Percentiles rank a stretch among this genome's conserved stretches.
Evolutionary conservation across 495 filamentous ascomycete species (phyloP).

Genomic region (Lophiotrema nucula): DNA sequence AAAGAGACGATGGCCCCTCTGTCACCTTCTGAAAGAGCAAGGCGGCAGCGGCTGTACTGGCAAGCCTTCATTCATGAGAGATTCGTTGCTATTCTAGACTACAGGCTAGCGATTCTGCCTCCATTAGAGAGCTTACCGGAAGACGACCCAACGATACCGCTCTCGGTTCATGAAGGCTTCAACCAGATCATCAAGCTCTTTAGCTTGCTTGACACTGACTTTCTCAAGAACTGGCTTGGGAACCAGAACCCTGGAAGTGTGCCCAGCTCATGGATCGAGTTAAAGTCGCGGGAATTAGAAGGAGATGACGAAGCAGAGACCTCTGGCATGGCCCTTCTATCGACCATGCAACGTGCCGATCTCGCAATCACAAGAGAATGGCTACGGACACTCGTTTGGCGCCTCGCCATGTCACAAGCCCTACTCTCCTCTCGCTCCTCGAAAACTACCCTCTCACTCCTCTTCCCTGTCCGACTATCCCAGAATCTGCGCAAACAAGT

Average conservation of each 20-base stretch:
- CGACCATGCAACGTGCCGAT: slow-evolving; percentile 60
- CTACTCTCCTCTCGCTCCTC: slow-evolving; percentile 46
- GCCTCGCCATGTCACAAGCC: slow-evolving; percentile 54
- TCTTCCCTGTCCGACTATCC: slow-evolving; percentile 58
- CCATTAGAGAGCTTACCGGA: slow-evolving; percentile 26
- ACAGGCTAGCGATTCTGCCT: slow-evolving; percentile 20
- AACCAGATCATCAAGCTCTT: slow-evolving; percentile 35
- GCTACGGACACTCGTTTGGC: slow-evolving; percentile 63
- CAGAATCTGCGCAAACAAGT: slow-evolving; percentile 55
- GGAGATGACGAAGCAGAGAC: slow-evolving; percentile 22
- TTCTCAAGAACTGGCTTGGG: slow-evolving; percentile 30
- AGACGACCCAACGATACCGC: slow-evolving; percentile 23
- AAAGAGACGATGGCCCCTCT: slow-evolving; percentile 52
- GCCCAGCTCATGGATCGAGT: slow-evolving; percentile 28
- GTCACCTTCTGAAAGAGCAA: slow-evolving; percentile 49
- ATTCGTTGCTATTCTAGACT: slow-evolving; percentile 32
- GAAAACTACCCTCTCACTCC: slow-evolving; percentile 55
- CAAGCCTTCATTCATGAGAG: slow-evolving; percentile 54
- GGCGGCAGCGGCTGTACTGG: slow-evolving; percentile 62
- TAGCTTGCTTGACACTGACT: slow-evolving; percentile 29
- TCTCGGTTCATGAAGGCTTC: slow-evolving; percentile 30
- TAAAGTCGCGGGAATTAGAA: slow-evolving; percentile 38
- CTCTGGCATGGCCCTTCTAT: slow-evolving; percentile 33
- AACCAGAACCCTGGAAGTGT: background rate
- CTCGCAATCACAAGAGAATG: slow-evolving; percentile 63